Percentiles rank a stretch among this genome's conserved stretches.
Conservation (phyloP, 2,329 filamentous ascomycete species). For the Periconia digitata region DNA sequence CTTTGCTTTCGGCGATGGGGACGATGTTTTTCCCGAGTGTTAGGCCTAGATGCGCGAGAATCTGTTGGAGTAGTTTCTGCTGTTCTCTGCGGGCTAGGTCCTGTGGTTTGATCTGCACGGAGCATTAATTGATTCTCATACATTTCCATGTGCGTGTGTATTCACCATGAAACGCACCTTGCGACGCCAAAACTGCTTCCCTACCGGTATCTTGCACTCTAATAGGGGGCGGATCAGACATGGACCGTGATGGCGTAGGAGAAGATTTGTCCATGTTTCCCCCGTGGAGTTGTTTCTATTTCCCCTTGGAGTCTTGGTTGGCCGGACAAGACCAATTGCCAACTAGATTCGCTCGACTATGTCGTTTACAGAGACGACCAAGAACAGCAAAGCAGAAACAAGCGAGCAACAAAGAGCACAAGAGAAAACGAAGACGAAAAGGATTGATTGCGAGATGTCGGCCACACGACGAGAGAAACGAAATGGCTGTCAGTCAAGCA, state of each 20-base stretch:
- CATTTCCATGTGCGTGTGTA: neutral
- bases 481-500: neutral
- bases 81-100: constrained; percentile 9
- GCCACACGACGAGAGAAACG: neutral
- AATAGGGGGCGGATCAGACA: constrained; percentile 35
- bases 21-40: constrained; percentile 23
- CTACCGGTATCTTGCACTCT: constrained; percentile 38
- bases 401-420: neutral
- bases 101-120: constrained; percentile 15
- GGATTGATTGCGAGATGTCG: too few species aligned
- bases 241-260: constrained; percentile 12
- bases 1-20: constrained; percentile 35
- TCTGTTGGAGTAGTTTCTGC: constrained; percentile 12
- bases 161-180: neutral
- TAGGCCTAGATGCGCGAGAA: constrained; percentile 17
- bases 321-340: neutral
- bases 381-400: too few species aligned
- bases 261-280: constrained; percentile 4
- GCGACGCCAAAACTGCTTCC: constrained; percentile 1
- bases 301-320: neutral
- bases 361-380: too few species aligned
- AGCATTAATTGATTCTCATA: constrained; percentile 20
- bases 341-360: too few species aligned
- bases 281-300: neutral
- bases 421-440: neutral